Percentiles rank a stretch among this genome's conserved stretches.
Conservation (phyloP, 83 land plant genomes). For the Thuja plicata region DNA sequence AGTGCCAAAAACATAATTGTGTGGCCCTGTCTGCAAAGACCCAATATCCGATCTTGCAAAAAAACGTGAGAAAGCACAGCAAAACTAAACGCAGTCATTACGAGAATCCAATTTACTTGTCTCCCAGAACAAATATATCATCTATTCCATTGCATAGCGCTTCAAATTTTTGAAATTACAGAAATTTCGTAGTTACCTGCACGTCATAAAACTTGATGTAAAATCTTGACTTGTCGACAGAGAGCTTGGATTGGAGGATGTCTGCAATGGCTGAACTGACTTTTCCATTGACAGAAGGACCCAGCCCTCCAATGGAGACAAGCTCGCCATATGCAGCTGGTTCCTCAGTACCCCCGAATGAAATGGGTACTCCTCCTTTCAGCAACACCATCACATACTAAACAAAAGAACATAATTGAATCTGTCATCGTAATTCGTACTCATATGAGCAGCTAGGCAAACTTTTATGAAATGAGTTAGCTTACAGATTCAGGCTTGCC, state of each 20-base stretch:
- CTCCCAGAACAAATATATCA: too few relatives aligned
- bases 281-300: constrained; percentile 74
- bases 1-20: not conserved
- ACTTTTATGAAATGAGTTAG: not conserved
- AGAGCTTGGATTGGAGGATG: constrained; percentile 78
- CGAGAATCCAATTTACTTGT: not conserved
- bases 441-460: not conserved
- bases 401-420: not conserved
- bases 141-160: not conserved
- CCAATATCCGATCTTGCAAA: not conserved
- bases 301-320: constrained; percentile 90
- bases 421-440: not conserved
- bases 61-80: not conserved
- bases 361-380: constrained; percentile 86
- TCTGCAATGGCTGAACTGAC: constrained; percentile 88
- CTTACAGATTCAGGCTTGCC: constrained; percentile 90
- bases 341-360: constrained; percentile 85
- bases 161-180: not conserved
- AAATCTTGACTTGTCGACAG: constrained; percentile 72
- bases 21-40: not conserved
- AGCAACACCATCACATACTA: constrained; percentile 96
- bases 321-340: constrained; percentile 96
- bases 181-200: constrained; percentile 38
- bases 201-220: constrained; percentile 95
- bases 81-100: not conserved